phyloP scores from a whole-genome alignment of 768 basidiomycete genomes.

The Gloeopeniophorella convolvens region DNA sequence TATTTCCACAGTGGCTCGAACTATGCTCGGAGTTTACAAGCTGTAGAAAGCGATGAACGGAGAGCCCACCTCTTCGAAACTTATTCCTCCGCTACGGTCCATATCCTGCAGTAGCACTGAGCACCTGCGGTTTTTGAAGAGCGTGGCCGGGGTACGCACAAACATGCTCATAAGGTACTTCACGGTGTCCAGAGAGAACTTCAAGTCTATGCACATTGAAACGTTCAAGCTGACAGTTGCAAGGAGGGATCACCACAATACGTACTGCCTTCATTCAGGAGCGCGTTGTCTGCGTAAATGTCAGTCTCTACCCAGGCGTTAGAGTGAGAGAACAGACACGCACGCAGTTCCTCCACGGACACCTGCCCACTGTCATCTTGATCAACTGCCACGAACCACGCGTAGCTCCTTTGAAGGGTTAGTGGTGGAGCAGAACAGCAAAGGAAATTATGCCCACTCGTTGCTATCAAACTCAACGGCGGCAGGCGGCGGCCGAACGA shows the following conservation, averaged over 20 bases:
- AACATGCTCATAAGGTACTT: constrained; percentile 5
- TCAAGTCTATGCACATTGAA: background rate
- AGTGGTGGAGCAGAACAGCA: too few species aligned
- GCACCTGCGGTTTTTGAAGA: background rate
- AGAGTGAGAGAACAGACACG: background rate
- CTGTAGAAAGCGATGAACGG: background rate
- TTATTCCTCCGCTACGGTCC: constrained; percentile 2
- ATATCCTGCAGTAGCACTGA: background rate
- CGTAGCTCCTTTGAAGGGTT: background rate
- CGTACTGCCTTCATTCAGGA: constrained; percentile 2
- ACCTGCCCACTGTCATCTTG: constrained; percentile 3
- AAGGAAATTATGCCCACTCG: too few species aligned
- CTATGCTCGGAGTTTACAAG: background rate
- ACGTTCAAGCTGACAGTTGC: background rate
- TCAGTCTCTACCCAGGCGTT: background rate
- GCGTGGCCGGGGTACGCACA: background rate
- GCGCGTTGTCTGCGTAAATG: background rate
- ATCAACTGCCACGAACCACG: constrained; percentile 5
- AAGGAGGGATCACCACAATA: background rate
- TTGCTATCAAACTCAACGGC: too few species aligned
- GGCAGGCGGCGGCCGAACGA: too few species aligned
- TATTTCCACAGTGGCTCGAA: constrained; percentile 5
- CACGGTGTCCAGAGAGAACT: background rate
- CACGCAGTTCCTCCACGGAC: constrained; percentile 2
- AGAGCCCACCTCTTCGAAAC: background rate